Conservation (phyloP, 306 rosid species). For the Cicer chorassanicum region DNA sequence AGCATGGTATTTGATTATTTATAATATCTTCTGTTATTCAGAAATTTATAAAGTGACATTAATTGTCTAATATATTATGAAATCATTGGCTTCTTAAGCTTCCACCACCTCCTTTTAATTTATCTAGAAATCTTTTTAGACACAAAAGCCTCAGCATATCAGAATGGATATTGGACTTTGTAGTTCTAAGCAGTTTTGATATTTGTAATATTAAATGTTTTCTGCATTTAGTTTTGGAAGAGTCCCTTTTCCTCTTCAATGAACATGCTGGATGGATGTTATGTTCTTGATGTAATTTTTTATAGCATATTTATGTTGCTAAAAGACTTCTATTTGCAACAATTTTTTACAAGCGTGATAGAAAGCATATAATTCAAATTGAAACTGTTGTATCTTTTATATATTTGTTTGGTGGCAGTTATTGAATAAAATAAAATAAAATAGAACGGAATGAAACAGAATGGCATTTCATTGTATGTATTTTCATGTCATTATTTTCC, state of each 20-base stretch:
- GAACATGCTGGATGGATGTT: slow-evolving; percentile 28
- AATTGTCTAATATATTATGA: slow-evolving; percentile 28
- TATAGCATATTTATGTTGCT: not conserved
- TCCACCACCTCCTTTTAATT: not conserved
- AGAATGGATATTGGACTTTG: slow-evolving; percentile 37
- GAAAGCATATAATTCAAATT: not conserved
- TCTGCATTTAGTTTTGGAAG: slow-evolving; percentile 21
- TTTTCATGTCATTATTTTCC: too few relatives aligned
- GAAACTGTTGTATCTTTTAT: not conserved
- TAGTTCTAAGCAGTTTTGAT: slow-evolving; percentile 41
- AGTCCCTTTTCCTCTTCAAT: not conserved
- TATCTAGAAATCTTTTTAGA: slow-evolving; percentile 39
- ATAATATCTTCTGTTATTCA: slow-evolving; percentile 27
- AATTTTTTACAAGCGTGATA: not conserved
- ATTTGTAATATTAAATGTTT: slow-evolving; percentile 20
- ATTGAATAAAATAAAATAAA: not conserved
- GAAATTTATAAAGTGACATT: slow-evolving; percentile 31
- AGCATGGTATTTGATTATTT: slow-evolving; percentile 32
- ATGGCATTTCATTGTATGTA: not conserved
- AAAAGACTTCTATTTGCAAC: not conserved
- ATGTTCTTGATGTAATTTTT: not conserved
- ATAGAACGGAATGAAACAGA: not conserved
- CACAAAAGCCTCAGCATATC: slow-evolving; percentile 21
- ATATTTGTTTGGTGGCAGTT: not conserved
- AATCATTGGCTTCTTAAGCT: slow-evolving; percentile 21